These are phyloP conservation scores for Diaporthe eres DNA, from an alignment of 2,329 filamentous ascomycete species.

Conservation along the genomic window DNA sequence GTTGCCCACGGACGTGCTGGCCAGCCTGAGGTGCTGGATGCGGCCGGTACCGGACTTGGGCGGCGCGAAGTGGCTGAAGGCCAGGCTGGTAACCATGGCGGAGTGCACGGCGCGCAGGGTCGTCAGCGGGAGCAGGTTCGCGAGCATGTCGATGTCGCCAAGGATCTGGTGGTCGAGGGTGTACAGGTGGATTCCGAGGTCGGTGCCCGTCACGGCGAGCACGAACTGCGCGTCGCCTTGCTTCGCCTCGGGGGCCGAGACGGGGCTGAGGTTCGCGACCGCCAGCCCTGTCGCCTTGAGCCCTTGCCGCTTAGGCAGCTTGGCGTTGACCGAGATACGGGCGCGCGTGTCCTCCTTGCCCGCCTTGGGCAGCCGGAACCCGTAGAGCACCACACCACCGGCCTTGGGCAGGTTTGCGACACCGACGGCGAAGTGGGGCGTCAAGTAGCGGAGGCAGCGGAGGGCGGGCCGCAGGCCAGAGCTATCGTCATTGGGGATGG, in stretches of 20 bases:
- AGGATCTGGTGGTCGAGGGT: conserved; percentile 78
- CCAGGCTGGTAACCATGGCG: conserved; percentile 70
- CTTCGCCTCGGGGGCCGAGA: conserved; percentile 62
- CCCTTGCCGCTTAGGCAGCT: conserved; percentile 69
- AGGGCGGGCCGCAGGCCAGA: conserved; percentile 64
- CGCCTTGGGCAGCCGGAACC: conserved; percentile 65
- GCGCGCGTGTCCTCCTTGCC: conserved; percentile 54
- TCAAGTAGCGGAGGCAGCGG: conserved; percentile 71
- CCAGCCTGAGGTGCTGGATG: conserved; percentile 79
- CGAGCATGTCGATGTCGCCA: conserved; percentile 62
- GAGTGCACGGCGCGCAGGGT: conserved; percentile 69
- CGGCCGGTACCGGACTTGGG: conserved; percentile 63
- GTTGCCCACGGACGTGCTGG: conserved; percentile 85
- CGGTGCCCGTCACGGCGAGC: conserved; percentile 84
- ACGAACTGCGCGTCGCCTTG: conserved; percentile 81
- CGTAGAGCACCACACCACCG: conserved; percentile 69
- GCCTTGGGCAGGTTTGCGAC: conserved; percentile 72
- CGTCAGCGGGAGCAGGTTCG: conserved; percentile 66
- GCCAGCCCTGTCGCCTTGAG: conserved; percentile 85
- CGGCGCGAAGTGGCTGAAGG: conserved; percentile 70
- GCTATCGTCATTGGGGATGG: conserved; percentile 62
- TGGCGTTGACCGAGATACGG: conserved; percentile 65
- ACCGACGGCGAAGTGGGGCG: conserved; percentile 69
- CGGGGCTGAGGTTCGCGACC: conserved; percentile 76
- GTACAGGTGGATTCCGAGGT: conserved; percentile 83